Base-by-base conservation (phyloP, 176 grass and related monocot genomes). In the Eleusine coracana region DNA sequence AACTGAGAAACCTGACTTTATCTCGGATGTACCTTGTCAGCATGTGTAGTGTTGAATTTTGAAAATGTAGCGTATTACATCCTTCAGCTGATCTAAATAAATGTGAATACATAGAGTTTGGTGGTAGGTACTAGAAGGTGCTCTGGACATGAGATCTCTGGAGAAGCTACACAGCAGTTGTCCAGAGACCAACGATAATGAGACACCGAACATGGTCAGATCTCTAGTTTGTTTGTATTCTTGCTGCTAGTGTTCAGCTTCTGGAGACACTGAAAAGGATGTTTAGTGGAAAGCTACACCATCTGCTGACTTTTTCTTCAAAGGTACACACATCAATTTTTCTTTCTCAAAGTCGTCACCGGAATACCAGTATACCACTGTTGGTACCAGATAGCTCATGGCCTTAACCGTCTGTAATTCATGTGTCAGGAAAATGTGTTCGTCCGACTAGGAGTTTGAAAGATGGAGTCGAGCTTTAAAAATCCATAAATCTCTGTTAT, bases 231-330 rank as follows among this genome's bases (percentile, higher is more conserved):
- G 59, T 73, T 62, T 50, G 40, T 59, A 55, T 68, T 58, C 15
- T 66, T 44, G 13, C 44, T 55, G 42, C 59, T 2, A 49, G 31
- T 80, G 71, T 64, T 56, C 45, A 66, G 41, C 46, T 66, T 85
- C 78, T 77, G 34, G 83, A 89, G 52, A n/a, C 78, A 71, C 17
- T 86, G 72, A 86, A 86, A 86, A 77, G 0, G 78, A 82, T 82
- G 72, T 82, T 77, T 58, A 82, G 21, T 66, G 58, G 9, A 82
- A 42, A 66, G 71, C 71, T 55, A 46, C 71, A 45, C 77, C 27
- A 25, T 12, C 18, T 54, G 44, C 25, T 70, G 54, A 64, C 64
- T 51, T 63, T 80, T 42, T 27, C 5, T 39, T 74, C 50, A 18
- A 21, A 74, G 6, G 50, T 42, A 61, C 14, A 61, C 41, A 31